Base-by-base conservation (phyloP, 140 eudicot genomes). In the Cichorium intybus region DNA sequence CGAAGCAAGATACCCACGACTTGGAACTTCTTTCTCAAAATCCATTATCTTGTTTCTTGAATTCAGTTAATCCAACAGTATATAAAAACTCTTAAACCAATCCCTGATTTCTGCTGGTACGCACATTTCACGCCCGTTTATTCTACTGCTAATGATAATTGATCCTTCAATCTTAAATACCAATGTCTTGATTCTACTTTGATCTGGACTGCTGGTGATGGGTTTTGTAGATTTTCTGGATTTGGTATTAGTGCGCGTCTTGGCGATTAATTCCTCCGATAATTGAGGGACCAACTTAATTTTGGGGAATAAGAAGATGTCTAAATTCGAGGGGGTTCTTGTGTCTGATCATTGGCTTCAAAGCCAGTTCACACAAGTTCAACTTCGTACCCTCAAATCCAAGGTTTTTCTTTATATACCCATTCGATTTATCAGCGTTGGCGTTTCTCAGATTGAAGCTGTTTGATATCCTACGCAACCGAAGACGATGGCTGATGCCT, bases 341-440 rank as follows among this genome's bases (percentile, higher is more conserved):
- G 88, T 89, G 28, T 89, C 97, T 76, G 97, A 89, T 83, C 87
- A 82, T 63, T 68, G 76, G 82, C 97, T n/a, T n/a, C n/a, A n/a
- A n/a, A n/a, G n/a, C n/a, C n/a, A n/a, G n/a, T n/a, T n/a, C n/a
- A n/a, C n/a, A 14, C 88, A 83, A 81, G 88, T 76, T 52, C 95
- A 89, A 78, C 91, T 89, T 28, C 80, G 91, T 12, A 57, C 69
- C 64, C 95, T 89, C 72, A 74, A 85, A 73, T 73, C 95, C 43
- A 76, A 79, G 76, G 97, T 85, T 67, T 11, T 9, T 16, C n/a
- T n/a, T 23, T 2, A 5, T 7, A 8, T 26, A 55, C 15, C 6
- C 27, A 16, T 14, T 64, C 24, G 69, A 45, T 27, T 64, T 11
- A 7, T 1, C 50, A 4, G 14, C 15, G n/a, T n/a, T n/a, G n/a